Conservation (phyloP, 2,329 filamentous ascomycete genomes). For the Fusarium pseudocircinatum region DNA sequence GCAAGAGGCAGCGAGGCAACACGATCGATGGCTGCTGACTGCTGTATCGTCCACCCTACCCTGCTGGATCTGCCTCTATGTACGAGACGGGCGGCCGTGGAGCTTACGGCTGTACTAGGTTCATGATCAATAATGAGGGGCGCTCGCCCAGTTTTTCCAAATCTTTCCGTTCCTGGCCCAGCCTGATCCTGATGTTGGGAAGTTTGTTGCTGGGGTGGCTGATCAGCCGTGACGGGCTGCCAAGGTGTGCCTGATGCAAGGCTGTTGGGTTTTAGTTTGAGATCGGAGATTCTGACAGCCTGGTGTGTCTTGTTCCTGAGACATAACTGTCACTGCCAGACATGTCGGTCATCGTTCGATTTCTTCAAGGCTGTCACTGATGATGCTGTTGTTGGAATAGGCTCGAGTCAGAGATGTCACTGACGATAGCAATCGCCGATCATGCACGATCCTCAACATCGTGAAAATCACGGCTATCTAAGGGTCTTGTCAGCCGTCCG, state of each 20-base stretch:
- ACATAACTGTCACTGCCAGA: conserved; percentile 12
- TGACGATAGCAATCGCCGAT: conserved; percentile 16
- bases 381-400: conserved; percentile 6
- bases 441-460: neutral
- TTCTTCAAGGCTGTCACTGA: neutral
- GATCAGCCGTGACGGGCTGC: conserved; percentile 8
- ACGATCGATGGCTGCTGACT: conserved; percentile 31
- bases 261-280: conserved; percentile 9
- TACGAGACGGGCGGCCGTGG: conserved; percentile 21
- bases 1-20: conserved; percentile 17
- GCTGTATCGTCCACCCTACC: conserved; percentile 31
- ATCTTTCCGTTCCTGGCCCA: conserved; percentile 19
- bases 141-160: conserved; percentile 38
- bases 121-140: conserved; percentile 39
- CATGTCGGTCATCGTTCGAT: neutral
- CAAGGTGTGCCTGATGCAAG: conserved; percentile 18
- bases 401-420: conserved; percentile 2
- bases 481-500: neutral
- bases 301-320: conserved; percentile 14
- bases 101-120: conserved; percentile 33
- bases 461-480: neutral
- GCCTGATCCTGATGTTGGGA: conserved; percentile 1
- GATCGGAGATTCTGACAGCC: conserved; percentile 1
- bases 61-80: conserved; percentile 29
- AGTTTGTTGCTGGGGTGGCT: conserved; percentile 9